These are phyloP conservation scores for Bipolaris oryzae DNA, from an alignment of 2,329 filamentous ascomycete genomes.

Conservation along the genomic window DNA sequence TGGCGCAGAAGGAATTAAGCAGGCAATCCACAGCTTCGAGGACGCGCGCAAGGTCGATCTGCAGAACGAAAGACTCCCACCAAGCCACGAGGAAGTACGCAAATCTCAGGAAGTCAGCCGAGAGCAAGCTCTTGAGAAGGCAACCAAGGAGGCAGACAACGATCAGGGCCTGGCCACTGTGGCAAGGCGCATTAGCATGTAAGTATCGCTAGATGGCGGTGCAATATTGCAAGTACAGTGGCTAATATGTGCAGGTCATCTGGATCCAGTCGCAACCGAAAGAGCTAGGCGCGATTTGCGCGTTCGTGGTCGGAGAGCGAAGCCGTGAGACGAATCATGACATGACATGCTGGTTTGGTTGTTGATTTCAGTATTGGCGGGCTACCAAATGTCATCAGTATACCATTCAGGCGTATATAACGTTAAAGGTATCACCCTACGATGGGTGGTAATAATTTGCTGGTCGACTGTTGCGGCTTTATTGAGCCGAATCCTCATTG, in stretches of 20 bases:
- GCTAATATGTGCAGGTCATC: conserved; percentile 47
- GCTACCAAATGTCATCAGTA: conserved; percentile 31
- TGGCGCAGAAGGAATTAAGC: conserved; percentile 97
- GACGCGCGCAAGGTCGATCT: conserved; percentile 96
- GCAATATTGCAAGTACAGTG: background rate
- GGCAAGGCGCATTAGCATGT: conserved; percentile 95
- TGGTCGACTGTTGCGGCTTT: conserved; percentile 22
- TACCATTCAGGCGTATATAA: conserved; percentile 38
- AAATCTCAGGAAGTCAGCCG: conserved; percentile 82
- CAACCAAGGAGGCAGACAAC: conserved; percentile 86
- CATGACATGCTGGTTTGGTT: conserved; percentile 14
- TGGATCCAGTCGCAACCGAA: conserved; percentile 46
- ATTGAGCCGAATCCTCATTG: conserved; percentile 30
- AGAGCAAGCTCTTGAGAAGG: conserved; percentile 82
- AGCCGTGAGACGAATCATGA: conserved; percentile 6
- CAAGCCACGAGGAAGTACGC: conserved; percentile 88
- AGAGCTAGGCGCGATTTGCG: conserved; percentile 34
- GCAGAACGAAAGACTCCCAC: conserved; percentile 93
- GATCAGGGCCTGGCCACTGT: conserved; percentile 86
- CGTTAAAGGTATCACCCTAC: conserved; percentile 36
- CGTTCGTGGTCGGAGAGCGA: conserved; percentile 25
- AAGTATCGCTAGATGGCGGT: conserved; percentile 54
- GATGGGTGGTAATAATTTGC: conserved; percentile 41
- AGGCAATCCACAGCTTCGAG: conserved; percentile 95
- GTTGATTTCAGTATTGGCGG: conserved; percentile 28